Percentiles rank a stretch among this genome's conserved stretches.
Conservation (phyloP, 805 yeast species). For the Yarrowia deformans region DNA sequence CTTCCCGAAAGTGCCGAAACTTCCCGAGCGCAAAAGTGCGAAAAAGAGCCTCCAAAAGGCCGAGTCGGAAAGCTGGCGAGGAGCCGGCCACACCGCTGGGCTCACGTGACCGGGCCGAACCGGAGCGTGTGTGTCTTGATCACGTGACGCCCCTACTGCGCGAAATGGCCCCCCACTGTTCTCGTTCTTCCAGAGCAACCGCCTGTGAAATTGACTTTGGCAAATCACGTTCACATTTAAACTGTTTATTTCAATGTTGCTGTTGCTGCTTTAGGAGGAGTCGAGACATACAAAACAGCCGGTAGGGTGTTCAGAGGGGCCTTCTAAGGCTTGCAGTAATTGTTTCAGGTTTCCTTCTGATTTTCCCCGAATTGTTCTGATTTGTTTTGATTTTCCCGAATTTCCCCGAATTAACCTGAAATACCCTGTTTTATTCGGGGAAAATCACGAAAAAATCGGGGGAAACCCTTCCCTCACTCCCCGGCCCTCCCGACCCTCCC, state of each 20-base stretch:
- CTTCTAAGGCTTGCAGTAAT: too few relatives aligned
- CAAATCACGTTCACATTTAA: slow-evolving; percentile 1
- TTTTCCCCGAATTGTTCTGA: not conserved
- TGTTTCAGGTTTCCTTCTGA: not conserved
- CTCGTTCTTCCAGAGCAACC: slow-evolving; percentile 6
- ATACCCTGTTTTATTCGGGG: not conserved
- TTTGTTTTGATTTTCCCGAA: not conserved
- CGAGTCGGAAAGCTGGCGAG: not conserved
- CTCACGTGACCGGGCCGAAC: not conserved
- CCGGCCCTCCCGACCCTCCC: too few relatives aligned
- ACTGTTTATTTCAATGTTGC: not conserved
- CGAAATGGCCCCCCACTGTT: not conserved
- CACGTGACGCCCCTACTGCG: not conserved
- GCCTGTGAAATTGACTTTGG: not conserved
- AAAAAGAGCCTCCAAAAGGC: not conserved
- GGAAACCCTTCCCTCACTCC: too few relatives aligned
- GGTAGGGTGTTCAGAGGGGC: too few relatives aligned
- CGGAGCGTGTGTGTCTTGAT: not conserved
- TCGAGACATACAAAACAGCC: too few relatives aligned
- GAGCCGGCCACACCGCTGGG: not conserved
- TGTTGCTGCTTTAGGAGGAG: not conserved
- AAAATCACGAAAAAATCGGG: too few relatives aligned
- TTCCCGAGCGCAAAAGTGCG: not conserved
- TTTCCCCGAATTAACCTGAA: not conserved
- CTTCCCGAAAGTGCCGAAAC: not conserved